Base-by-base conservation (phyloP, 805 yeast species). In the Starmerella gropengiesseri region DNA sequence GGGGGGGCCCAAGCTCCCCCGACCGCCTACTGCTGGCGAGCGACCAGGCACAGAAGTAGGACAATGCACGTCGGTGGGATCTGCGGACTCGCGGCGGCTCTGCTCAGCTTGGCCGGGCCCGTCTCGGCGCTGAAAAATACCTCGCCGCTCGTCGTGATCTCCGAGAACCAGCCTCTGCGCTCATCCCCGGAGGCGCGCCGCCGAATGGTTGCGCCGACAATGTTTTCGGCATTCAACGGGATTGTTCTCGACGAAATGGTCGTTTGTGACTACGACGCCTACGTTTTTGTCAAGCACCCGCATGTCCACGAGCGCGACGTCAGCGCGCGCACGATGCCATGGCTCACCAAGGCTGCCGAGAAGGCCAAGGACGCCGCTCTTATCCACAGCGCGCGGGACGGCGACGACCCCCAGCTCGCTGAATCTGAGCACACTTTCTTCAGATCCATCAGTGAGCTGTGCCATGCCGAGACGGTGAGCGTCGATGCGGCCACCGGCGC, bases 211-310 rank as follows among this genome's bases (percentile, higher is more conserved):
- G 41, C 36, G 19, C 41, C 13, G 22, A 11, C 45, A 4, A 37
- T 47, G 43, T 33, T 28, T 34, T 3, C 34, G 20, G 42, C 43
- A 2, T 31, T 46, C 19, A 41, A 35, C n/a, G 27, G 14, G 23
- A 40, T 49, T 18, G 45, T 49, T 4, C 26, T 33, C 23, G 45
- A 38, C 21, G 47, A 51, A 11, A 44, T 51, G 16, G 37, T 44
- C 18, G 41, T 40, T 2, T 78, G 85, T 52, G 48, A 65, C 2
- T 69, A 78, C 8, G 73, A 77, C 56, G 74, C 78, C 0, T 78
- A 75, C 49, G 56, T 79, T 3, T 58, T 78, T 23, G 67, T 77
- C 2, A 64, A 69, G 46, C 70, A 71, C 42, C 79, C 80, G 4
- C 77, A 78, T 2, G 54, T 77, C 42, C 55, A 58, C 6, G 57